Evolutionary conservation across 768 basidiomycete species (phyloP), one percentile per base, ranked within the genome.

Genomic region (Sporobolomyces phaffii): DNA sequence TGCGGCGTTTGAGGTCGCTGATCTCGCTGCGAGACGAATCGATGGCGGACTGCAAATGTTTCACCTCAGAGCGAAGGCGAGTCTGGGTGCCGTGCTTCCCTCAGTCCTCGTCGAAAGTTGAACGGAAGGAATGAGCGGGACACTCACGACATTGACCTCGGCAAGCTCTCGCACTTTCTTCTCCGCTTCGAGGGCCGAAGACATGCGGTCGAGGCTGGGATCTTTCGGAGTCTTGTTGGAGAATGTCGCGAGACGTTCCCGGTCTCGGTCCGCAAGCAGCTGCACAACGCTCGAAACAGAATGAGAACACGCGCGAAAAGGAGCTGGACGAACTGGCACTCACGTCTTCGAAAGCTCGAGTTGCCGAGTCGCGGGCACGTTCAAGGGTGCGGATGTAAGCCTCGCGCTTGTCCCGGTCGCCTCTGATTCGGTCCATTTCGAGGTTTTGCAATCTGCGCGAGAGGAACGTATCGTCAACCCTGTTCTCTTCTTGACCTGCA

Each of bases 121-220:
- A n/a, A n/a, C 51, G 18, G 22, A n/a, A 26, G 0, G 13, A 17
- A 18, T 5, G 31, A 24, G 26, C 15, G 26, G n/a, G 41, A 28
- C 22, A 50, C 70, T 28, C 8, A 69, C 70, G 31, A 71, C 73
- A 34, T 74, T 72, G 60, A 72, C 63, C 56, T 75, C 74, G 22
- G 73, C 74, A 5, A 69, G 61, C 60, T 75, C 70, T 38, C 74
- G 65, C 3, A 73, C 63, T 49, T 72, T 67, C 41, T 63, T 60
- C 58, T 75, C 74, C 36, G 64, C 49, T 13, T 59, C 65, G 24
- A 74, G 70, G 7, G 56, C 68, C 3, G 73, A 65, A 31, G 50
- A 15, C 5, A 68, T 28, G 8, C 61, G 60, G 24, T 41, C 56
- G 36, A 57, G 20, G 14, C 43, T 56, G 22, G 67, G 54, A 26